Conservation (phyloP, 2,329 filamentous ascomycete species). For the Fusarium citri region DNA sequence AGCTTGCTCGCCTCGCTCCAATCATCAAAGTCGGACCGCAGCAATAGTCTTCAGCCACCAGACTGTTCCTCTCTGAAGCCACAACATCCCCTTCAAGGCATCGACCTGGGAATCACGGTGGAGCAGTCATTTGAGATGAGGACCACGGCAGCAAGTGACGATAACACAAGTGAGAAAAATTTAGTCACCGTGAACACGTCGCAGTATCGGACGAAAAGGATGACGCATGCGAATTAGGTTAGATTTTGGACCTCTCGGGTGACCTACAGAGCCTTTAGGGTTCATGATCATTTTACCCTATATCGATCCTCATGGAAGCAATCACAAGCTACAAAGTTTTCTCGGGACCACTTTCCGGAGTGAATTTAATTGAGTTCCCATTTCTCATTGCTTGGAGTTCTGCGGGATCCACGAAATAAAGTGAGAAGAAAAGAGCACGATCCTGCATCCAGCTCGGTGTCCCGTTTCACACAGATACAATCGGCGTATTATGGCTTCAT, state of each 20-base stretch:
- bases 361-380: background rate
- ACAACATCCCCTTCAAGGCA: background rate
- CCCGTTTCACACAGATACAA: background rate
- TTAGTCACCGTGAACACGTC: background rate
- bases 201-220: background rate
- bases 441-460: background rate
- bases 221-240: background rate
- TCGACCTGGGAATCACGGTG: background rate
- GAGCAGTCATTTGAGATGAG: background rate
- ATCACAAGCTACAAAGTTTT: background rate
- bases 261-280: background rate
- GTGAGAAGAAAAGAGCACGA: background rate
- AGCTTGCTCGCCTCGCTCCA: background rate
- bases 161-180: background rate
- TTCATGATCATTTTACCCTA: background rate
- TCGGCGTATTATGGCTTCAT: background rate
- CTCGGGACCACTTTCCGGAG: rapidly evolving
- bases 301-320: background rate
- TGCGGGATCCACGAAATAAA: background rate
- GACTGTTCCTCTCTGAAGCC: background rate
- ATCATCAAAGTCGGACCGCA: background rate
- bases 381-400: background rate
- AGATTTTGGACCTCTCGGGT: background rate
- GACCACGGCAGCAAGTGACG: background rate
- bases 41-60: background rate